phyloP scores from a whole-genome alignment of 2,329 filamentous ascomycete species.

The Gliomastix tumulicola region DNA sequence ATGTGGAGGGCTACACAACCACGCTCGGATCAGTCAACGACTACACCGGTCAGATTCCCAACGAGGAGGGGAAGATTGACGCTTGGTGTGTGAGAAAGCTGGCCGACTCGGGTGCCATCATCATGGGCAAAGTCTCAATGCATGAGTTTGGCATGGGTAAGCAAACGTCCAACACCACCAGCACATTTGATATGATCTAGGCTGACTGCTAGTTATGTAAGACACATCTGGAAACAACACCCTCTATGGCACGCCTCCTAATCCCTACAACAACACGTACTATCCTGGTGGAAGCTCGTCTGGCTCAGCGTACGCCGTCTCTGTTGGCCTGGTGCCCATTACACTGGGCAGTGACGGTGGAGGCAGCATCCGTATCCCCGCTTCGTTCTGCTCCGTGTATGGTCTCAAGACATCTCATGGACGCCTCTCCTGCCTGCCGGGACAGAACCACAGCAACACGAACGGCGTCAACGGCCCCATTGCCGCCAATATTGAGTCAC shows the following conservation, averaged over 20 bases:
- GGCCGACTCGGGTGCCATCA: slow-evolving; percentile 62
- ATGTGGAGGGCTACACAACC: slow-evolving; percentile 66
- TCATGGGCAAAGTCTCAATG: slow-evolving; percentile 70
- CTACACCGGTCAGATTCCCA: slow-evolving; percentile 39
- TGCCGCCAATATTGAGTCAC: slow-evolving; percentile 58
- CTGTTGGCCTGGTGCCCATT: slow-evolving; percentile 62
- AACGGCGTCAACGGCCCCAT: slow-evolving; percentile 63
- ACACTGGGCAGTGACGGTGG: slow-evolving; percentile 68
- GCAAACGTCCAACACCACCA: slow-evolving; percentile 9
- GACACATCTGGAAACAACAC: slow-evolving; percentile 74
- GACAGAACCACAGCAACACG: slow-evolving; percentile 49
- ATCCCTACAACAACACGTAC: slow-evolving; percentile 66
- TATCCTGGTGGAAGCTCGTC: slow-evolving; percentile 75
- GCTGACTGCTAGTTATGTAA: slow-evolving; percentile 11
- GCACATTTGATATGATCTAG: slow-evolving; percentile 1
- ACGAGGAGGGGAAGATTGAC: slow-evolving; percentile 40
- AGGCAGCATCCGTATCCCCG: slow-evolving; percentile 67
- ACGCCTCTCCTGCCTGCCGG: slow-evolving; percentile 56
- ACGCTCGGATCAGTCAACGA: slow-evolving; percentile 56
- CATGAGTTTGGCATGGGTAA: slow-evolving; percentile 66
- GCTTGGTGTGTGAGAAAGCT: slow-evolving; percentile 67
- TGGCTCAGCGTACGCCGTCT: slow-evolving; percentile 65
- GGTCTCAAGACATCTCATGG: slow-evolving; percentile 67
- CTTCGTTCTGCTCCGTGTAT: slow-evolving; percentile 65
- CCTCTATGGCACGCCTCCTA: slow-evolving; percentile 64